Base-by-base conservation (phyloP, 2,329 filamentous ascomycete genomes). In the Bertia moriformis region DNA sequence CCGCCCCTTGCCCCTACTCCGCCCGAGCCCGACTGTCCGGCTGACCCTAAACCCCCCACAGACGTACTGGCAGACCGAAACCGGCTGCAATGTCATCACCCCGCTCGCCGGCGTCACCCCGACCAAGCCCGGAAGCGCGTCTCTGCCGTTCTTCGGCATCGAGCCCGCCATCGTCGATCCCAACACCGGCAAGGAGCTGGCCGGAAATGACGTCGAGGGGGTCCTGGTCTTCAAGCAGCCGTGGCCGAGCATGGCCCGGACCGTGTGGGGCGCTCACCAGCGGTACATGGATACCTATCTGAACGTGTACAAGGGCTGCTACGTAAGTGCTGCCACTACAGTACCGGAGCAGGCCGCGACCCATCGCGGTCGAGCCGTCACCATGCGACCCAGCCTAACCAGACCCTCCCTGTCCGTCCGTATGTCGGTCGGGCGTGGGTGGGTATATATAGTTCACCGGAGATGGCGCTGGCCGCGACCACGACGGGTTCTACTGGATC, bases 401-500 rank as follows among this genome's bases (percentile, higher is more conserved):
- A 93, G n/a, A n/a, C n/a, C n/a, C n/a, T n/a, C n/a, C n/a, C n/a
- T n/a, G n/a, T n/a, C n/a, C n/a, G n/a, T n/a, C n/a, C n/a, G n/a
- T n/a, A n/a, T n/a, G n/a, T n/a, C n/a, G n/a, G n/a, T n/a, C n/a
- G n/a, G n/a, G n/a, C n/a, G n/a, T n/a, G 68, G 98, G 98, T 64
- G 38, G 35, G 24, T 39, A 27, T 14, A n/a, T n/a, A n/a, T n/a
- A n/a, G n/a, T 3, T 41, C 27, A 12, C 85, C 14, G 85, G 85
- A 42, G 91, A 98, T 56, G 91, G 91, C 55, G 91, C 91, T 41
- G 91, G 84, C 43, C 84, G 91, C 55, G 91, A 98, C 58, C 83
- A 94, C 62, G 91, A 98, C 52, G 91, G 91, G 41, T 98, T 95
- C 70, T 98, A 96, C 76, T 98, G 91, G 91, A 98, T 98, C 58